Conservation (phyloP, 75 land plant genomes). For the Sequoiadendron giganteum region DNA sequence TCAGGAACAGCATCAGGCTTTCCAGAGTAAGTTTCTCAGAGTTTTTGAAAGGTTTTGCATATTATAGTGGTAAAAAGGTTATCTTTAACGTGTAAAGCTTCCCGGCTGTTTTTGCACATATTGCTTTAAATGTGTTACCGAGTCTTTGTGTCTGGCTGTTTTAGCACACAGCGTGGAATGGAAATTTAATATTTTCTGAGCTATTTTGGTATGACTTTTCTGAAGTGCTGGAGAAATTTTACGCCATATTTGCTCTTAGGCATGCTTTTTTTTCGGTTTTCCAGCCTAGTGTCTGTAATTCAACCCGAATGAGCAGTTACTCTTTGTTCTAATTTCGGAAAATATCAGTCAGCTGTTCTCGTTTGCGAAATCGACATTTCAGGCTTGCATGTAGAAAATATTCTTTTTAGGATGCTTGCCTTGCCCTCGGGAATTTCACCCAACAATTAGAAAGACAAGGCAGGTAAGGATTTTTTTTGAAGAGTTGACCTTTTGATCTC, state of each 20-base stretch:
- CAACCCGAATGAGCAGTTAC: not conserved
- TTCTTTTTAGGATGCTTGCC: not conserved
- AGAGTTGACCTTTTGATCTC: slow-evolving; percentile 1
- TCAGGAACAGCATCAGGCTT: slow-evolving; percentile 32
- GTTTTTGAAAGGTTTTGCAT: not conserved
- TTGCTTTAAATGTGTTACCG: not conserved
- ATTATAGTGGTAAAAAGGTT: not conserved
- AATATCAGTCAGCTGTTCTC: not conserved
- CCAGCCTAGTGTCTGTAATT: not conserved
- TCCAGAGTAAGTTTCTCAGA: slow-evolving; percentile 36
- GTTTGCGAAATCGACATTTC: not conserved
- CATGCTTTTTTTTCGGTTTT: no score
- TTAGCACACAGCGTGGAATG: no score
- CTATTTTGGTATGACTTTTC: no score
- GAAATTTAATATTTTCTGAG: no score
- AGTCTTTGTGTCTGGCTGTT: no score
- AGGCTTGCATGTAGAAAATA: not conserved
- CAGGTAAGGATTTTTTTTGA: not conserved
- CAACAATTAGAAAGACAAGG: not conserved
- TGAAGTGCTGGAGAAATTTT: no score
- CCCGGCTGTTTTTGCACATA: not conserved
- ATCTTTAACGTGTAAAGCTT: not conserved
- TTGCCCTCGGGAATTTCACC: not conserved
- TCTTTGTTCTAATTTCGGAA: not conserved
- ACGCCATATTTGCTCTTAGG: no score